Percentiles rank a stretch among this genome's conserved stretches.
These are phyloP conservation scores for Lathyrus oleraceus DNA, from an alignment of 306 rosid genomes.

Conservation along the genomic window DNA sequence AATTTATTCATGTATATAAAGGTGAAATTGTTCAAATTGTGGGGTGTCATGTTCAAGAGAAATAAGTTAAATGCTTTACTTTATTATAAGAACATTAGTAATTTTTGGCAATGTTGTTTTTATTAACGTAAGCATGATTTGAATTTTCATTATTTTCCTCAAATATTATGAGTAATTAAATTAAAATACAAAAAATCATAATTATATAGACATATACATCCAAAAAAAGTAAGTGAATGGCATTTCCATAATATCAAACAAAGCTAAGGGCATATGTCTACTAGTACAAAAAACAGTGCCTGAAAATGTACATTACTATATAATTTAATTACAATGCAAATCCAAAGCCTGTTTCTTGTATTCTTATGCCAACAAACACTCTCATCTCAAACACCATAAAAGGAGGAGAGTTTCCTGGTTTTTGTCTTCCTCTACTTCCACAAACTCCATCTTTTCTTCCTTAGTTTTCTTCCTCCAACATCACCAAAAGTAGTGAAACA, in stretches of 20 bases:
- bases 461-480: neutral
- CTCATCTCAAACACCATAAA: conserved; percentile 63
- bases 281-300: conserved; percentile 32
- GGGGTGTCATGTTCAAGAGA: too few species aligned
- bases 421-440: conserved; percentile 77
- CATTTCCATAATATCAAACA: conserved; percentile 32
- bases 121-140: neutral
- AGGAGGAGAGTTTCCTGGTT: conserved; percentile 73
- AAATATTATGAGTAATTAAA: neutral
- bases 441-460: conserved; percentile 56
- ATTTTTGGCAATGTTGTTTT: too few species aligned
- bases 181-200: too few species aligned
- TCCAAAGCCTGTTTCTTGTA: conserved; percentile 54
- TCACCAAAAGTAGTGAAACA: conserved; percentile 26
- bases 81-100: too few species aligned
- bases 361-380: conserved; percentile 52
- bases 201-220: neutral
- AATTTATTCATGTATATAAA: too few species aligned
- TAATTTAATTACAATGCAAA: conserved; percentile 29
- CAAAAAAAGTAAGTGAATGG: conserved; percentile 36
- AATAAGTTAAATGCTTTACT: too few species aligned
- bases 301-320: conserved; percentile 33
- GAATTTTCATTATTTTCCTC: neutral
- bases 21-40: too few species aligned
- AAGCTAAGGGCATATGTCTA: conserved; percentile 52